phyloP scores from a whole-genome alignment of 805 yeast species.

The Limtongozyma cylindracea region DNA sequence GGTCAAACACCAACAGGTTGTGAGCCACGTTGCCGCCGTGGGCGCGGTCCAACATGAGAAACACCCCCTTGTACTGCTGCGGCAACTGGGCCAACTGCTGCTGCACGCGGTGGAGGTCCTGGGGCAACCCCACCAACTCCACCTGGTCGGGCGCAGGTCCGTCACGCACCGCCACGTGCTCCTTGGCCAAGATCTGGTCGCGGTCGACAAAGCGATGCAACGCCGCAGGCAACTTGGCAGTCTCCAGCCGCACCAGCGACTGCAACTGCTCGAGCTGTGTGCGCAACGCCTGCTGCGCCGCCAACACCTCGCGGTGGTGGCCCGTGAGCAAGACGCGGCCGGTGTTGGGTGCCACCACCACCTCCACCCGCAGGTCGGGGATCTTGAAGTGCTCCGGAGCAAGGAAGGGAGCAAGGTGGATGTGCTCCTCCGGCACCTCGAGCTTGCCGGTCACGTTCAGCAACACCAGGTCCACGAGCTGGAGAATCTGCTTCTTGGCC shows the following conservation, averaged over 20 bases:
- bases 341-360: slow-evolving; percentile 7
- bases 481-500: slow-evolving; percentile 45
- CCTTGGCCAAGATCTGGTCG: slow-evolving; percentile 21
- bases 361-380: slow-evolving; percentile 7
- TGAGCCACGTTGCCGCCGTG: slow-evolving; percentile 62
- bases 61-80: slow-evolving; percentile 30
- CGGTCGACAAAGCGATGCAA: slow-evolving; percentile 49
- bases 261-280: slow-evolving; percentile 21
- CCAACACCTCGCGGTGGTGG: slow-evolving; percentile 35
- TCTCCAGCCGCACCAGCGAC: slow-evolving; percentile 20
- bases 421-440: slow-evolving; percentile 21
- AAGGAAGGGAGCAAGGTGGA: slow-evolving; percentile 8
- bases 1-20: slow-evolving; percentile 51
- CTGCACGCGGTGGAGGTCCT: no score
- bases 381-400: slow-evolving; percentile 9
- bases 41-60: slow-evolving; percentile 68
- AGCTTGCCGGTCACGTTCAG: slow-evolving; percentile 43
- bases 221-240: slow-evolving; percentile 35
- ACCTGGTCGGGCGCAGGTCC: no score
- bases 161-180: slow-evolving; percentile 33
- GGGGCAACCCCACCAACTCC: no score
- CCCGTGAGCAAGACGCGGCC: slow-evolving; percentile 29
- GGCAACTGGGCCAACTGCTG: no score
- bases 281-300: slow-evolving; percentile 25
- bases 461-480: slow-evolving; percentile 51